Evolutionary conservation across 129 eudicot species (phyloP), one percentile per base, ranked within the genome.

Genomic region (Chrysanthemum makinoi): DNA sequence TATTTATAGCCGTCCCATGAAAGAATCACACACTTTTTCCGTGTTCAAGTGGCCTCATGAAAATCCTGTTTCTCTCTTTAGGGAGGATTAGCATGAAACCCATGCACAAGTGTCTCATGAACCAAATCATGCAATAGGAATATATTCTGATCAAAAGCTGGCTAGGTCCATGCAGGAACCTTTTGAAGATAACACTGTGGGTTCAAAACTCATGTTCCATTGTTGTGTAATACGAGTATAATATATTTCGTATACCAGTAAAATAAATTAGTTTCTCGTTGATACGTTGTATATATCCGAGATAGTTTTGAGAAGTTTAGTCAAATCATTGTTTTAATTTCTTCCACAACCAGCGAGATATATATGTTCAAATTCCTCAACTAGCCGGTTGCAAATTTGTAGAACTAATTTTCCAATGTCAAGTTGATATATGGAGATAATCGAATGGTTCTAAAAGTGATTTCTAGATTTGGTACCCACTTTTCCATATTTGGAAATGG

Each of bases 31-130:
- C 68, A 70, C 47, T 54, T 46, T 70, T 18, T 59, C 46, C 10
- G 60, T 54, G 53, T 65, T 50, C 20, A 65, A 60, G 15, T 28
- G 35, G 72, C 54, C 74, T 61, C 80, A 61, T 72, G 46, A 69
- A 33, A 57, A 79, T 33, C 52, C 19, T 51, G 12, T 64, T 46
- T 62, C 72, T 78, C 60, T 65, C 52, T 28, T 20, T 56, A 15
- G 65, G 43, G 22, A 49, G 15, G 67, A 35, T 73, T 62, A 16
- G 67, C 75, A 69, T 80, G 72, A 80, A 68, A 39, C 72, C 66
- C 72, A 61, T 74, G 57, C 80, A 75, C 80, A 65, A 80, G 44
- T 69, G 67, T 74, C 47, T 60, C 68, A 55, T 68, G 72, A 73
- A 68, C 75, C 30, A 50, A 61, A 70, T 77, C 69, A 61, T 69